Base-by-base conservation (phyloP, 2,329 filamentous ascomycete species). In the Pseudocercospora pini-densiflorae region DNA sequence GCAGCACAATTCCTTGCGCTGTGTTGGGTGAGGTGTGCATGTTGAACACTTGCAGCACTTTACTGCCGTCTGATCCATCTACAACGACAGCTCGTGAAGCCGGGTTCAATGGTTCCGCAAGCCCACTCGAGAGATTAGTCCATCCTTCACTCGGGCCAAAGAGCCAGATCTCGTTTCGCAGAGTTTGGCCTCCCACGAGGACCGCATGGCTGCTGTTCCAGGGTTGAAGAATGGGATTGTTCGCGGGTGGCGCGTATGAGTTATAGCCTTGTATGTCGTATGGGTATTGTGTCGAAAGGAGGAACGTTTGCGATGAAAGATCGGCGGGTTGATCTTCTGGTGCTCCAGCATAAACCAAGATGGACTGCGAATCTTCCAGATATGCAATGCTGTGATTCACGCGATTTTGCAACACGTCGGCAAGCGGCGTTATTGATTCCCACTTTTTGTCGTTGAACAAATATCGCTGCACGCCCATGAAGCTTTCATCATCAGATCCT, bases 341-440 rank as follows among this genome's bases (percentile, higher is more conserved):
- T 16, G 85, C 88, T 54, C 94, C 94, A 33, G 90, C 92, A 76
- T 94, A 97, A 27, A 97, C 85, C 24, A 97, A 80, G 62, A 98
- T 91, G 3, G 88, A 86, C 63, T 92, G 85, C 16, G 88, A 86
- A 23, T 85, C 85, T 68, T 88, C 85, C 62, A 98, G 82, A 76
- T 93, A 97, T 19, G 87, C 85, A 12, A 91, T 90, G 70, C 88
- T 89, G 78, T 98, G 94, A 72, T 90, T 87, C 65, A 88, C 82
- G 65, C 93, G 88, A 74, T 92, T 88, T 75, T 91, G 85, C 57
- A 90, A 86, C 54, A 89, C 87, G 40, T 79, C 77, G 33, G 81
- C 81, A 45, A 65, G 51, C 4, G 84, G 81, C 12, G 76, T 76
- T 45, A 90, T 79, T 49, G 83, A 86, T 66, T 87, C 82, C 89